Evolutionary conservation across 257 asterid species (phyloP), one percentile per base, ranked within the genome.

Genomic region (Solanum appendiculatum): DNA sequence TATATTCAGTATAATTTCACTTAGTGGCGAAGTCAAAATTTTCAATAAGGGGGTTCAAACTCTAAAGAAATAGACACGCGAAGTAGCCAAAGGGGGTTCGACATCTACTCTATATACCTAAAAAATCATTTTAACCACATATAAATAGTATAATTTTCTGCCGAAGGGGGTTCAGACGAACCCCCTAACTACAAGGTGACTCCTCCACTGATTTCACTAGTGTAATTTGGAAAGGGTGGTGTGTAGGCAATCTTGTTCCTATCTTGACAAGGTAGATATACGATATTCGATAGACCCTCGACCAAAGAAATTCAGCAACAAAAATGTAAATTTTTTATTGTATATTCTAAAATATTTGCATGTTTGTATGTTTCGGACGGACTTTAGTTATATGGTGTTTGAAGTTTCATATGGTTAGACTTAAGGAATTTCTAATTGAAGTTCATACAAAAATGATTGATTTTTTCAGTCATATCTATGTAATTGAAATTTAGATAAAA

Each of bases 141-240:
- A n/a, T n/a, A n/a, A n/a, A n/a, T n/a, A n/a, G n/a, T n/a, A n/a
- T n/a, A n/a, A n/a, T n/a, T n/a, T n/a, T n/a, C n/a, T n/a, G n/a
- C n/a, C n/a, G n/a, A n/a, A n/a, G n/a, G n/a, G n/a, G n/a, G n/a
- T n/a, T n/a, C n/a, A n/a, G n/a, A n/a, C n/a, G n/a, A n/a, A n/a
- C n/a, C n/a, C n/a, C n/a, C n/a, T n/a, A n/a, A n/a, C n/a, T n/a
- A n/a, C n/a, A n/a, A n/a, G n/a, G n/a, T n/a, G n/a, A n/a, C n/a
- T n/a, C n/a, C n/a, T n/a, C n/a, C n/a, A n/a, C n/a, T n/a, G n/a
- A n/a, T n/a, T n/a, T n/a, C n/a, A n/a, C n/a, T n/a, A n/a, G n/a
- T 11, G 0, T 1, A 3, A 5, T 11, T n/a, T 0, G 0, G 0
- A n/a, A n/a, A n/a, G 0, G 0, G 5, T 63, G 8, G 3, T 11